A percentile compares a stretch with the other conserved stretches of the same genome.
Evolutionary conservation across 2,329 filamentous ascomycete genomes (phyloP).

Genomic region (Talaromyces funiculosus): DNA sequence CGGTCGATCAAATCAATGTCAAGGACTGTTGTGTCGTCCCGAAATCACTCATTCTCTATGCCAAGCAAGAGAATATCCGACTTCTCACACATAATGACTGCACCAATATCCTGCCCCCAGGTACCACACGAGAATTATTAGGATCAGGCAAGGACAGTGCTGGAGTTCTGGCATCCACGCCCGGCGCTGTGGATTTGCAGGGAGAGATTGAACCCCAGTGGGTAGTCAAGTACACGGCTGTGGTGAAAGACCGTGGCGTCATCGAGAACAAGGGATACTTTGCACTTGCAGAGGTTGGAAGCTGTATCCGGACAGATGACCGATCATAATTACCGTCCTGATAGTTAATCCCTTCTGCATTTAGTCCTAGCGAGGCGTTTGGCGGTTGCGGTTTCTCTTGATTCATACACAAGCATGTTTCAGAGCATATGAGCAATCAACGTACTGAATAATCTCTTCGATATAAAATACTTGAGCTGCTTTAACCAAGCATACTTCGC

Average conservation of each 20-base stretch:
- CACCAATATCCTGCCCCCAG: slow-evolving; percentile 80
- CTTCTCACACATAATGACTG: slow-evolving; percentile 91
- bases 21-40: slow-evolving; percentile 95
- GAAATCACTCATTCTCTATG: slow-evolving; percentile 74
- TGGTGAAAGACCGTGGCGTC: slow-evolving; percentile 86
- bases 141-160: slow-evolving; percentile 61
- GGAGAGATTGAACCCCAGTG: slow-evolving; percentile 82
- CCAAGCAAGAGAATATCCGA: slow-evolving; percentile 77
- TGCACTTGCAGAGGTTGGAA: slow-evolving; percentile 68
- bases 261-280: slow-evolving; percentile 99
- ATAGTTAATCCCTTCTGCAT: not conserved
- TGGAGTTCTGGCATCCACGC: slow-evolving; percentile 64
- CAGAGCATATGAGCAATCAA: not conserved
- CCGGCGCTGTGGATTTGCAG: slow-evolving; percentile 50
- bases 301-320: slow-evolving; percentile 29
- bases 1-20: slow-evolving; percentile 93
- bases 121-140: slow-evolving; percentile 77
- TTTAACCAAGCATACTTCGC: slow-evolving; percentile 87
- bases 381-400: not conserved
- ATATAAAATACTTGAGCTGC: too few species aligned
- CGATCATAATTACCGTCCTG: not conserved
- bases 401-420: not conserved
- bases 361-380: slow-evolving; percentile 10
- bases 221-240: slow-evolving; percentile 96
- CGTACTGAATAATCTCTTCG: not conserved